Base-by-base conservation (phyloP, 2,329 filamentous ascomycete genomes). In the Monilinia polystroma region DNA sequence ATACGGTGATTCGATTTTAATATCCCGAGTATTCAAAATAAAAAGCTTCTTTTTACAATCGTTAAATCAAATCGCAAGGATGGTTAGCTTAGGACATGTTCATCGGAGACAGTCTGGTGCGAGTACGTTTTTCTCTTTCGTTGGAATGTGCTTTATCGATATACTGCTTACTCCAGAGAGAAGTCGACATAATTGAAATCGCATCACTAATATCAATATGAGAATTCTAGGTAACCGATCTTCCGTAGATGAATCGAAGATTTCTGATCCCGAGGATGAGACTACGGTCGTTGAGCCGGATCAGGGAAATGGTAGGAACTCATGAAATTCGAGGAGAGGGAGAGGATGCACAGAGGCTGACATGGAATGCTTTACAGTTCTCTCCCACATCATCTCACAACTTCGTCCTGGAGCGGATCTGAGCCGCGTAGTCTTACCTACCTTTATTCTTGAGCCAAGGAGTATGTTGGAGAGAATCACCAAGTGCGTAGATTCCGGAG, bases 391-490 rank as follows among this genome's bases (percentile, higher is more conserved):
- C 80, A 98, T 99, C 76, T 96, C 93, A 63, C 95, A 99, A 81
- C 84, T 99, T 70, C 90, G 95, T 70, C 95, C 95, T 16, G 95
- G 95, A 71, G 95, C 95, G 74, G 95, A 99, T 78, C 83, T 99
- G 73, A 97, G 93, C 79, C 87, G 94, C 73, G 93, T 99, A 70
- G 94, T 95, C 47, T 83, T 99, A 66, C 95, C 95, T 52, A 99
- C 95, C 58, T 99, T 99, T 78, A 99, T 99, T 75, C 87, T 99
- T 73, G 95, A 99, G 79, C 95, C 95, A 32, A 89, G 93, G 76
- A 97, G 93, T 74, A 99, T 99, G 95, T 82, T 99, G 74, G 95
- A 99, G 81, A 88, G 95, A 74, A 99, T 99, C 78, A 99, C 95
- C 75, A 99, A 99, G 93, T 97, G 82, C 72, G 87, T 81, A 32